Conservation (phyloP, 192 early-diverging fungal species). For the Dimargaris verticillata region DNA sequence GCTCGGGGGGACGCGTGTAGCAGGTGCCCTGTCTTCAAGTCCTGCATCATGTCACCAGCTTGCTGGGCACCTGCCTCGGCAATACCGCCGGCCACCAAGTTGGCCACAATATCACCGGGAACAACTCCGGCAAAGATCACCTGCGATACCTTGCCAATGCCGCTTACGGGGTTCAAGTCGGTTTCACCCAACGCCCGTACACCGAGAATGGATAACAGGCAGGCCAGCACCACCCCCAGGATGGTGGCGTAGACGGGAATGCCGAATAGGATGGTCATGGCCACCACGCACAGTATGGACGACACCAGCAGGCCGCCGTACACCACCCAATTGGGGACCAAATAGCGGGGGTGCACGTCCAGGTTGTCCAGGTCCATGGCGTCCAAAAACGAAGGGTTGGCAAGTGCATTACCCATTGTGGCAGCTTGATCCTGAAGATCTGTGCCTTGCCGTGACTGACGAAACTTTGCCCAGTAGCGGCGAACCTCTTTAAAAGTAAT, state of each 20-base stretch:
- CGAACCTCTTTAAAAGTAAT: conserved; percentile 28
- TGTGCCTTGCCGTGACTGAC: neutral
- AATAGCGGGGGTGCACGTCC: conserved; percentile 25
- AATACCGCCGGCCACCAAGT: conserved; percentile 62
- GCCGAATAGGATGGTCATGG: conserved; percentile 48
- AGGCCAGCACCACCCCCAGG: conserved; percentile 52
- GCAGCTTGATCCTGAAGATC: neutral
- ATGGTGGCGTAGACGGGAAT: conserved; percentile 48
- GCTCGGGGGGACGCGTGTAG: conserved; percentile 65
- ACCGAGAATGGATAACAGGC: conserved; percentile 58
- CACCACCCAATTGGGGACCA: conserved; percentile 45
- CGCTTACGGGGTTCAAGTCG: conserved; percentile 66
- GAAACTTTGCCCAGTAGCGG: neutral
- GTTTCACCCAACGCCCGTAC: conserved; percentile 70
- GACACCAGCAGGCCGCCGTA: conserved; percentile 47
- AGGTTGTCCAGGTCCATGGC: conserved; percentile 11
- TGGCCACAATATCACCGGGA: conserved; percentile 50
- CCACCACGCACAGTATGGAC: conserved; percentile 36
- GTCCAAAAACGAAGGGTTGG: neutral
- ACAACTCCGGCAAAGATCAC: conserved; percentile 64
- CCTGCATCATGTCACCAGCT: conserved; percentile 60
- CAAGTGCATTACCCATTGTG: too few species aligned
- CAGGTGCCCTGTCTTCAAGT: conserved; percentile 75
- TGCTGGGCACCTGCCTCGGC: conserved; percentile 59
- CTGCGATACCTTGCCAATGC: conserved; percentile 74